Base-by-base conservation (phyloP, 2,329 filamentous ascomycete species). In the Hypoxylon sp. region DNA sequence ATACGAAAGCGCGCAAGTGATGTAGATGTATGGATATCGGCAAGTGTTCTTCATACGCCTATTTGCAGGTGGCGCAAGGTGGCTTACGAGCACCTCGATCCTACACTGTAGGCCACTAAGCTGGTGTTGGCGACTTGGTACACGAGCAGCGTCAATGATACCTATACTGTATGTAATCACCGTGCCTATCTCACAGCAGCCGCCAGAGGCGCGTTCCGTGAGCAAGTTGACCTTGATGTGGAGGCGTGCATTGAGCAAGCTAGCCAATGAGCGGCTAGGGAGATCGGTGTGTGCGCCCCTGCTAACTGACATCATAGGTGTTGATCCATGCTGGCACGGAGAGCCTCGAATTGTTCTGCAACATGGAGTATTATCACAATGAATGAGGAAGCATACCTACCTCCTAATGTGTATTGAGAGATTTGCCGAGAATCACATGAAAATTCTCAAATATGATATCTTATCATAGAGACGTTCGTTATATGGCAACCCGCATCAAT, bases 261-360 rank as follows among this genome's bases (percentile, higher is more conserved):
- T 24, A 51, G 30, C 55, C 60, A 66, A 64, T 57, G 36, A 52
- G 46, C 24, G 12, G 12, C 18, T 9, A 11, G 40, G 36, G 11
- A n/a, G 18, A 28, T 55, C 53, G 56, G 28, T 51, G 44, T 40
- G 20, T n/a, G 32, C 44, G n/a, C 48, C 36, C 55, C 59, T 64
- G 66, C 45, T 49, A n/a, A 28, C 16, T 68, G 65, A 68, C 65
- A 65, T 68, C 65, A 68, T 68, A 62, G 58, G 32, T 6, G 20
- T 26, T 8, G 5, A 36, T 61, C 44, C 11, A 56, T 56, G 51
- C 22, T 46, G 24, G 36, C n/a, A 57, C 33, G 6, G 28, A 64
- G 36, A 40, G 24, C 38, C 48, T 51, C 28, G 28, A 54, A 48
- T 46, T 67, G 26, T 45, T 59, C 36, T 38, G 52, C 45, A 56